Conservation (phyloP, 2,329 filamentous ascomycete species). For the Pseudocercospora crystallina region DNA sequence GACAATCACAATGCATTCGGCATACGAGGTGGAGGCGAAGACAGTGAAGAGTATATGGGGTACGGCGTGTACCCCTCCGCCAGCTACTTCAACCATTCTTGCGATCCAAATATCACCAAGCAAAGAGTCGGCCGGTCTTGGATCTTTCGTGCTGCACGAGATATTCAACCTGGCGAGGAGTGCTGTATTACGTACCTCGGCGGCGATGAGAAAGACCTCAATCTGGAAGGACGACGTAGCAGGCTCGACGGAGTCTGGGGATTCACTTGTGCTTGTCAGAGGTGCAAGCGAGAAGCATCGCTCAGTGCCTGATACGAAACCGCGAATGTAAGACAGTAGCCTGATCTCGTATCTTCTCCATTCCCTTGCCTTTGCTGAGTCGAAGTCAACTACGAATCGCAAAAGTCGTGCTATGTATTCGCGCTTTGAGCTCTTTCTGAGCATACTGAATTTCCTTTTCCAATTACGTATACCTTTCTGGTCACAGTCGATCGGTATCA, state of each 20-base stretch:
- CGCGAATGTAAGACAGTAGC: too few species aligned
- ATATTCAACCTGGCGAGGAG: slow-evolving; percentile 42
- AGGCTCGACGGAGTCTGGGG: slow-evolving; percentile 45
- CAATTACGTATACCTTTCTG: too few species aligned
- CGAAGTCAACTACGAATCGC: too few species aligned
- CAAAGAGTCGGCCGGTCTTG: slow-evolving; percentile 41
- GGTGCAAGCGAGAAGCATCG: slow-evolving; percentile 32
- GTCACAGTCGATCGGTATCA: too few species aligned
- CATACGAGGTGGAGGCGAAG: slow-evolving; percentile 41
- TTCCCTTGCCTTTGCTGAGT: too few species aligned
- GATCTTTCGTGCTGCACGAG: slow-evolving; percentile 40
- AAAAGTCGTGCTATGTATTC: too few species aligned
- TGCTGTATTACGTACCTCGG: slow-evolving; percentile 51
- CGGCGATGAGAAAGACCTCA: slow-evolving; percentile 46
- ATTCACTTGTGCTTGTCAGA: slow-evolving; percentile 46
- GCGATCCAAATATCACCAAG: slow-evolving; percentile 46
- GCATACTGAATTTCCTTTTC: too few species aligned
- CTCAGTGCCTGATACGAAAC: too few species aligned
- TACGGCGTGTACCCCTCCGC: slow-evolving; percentile 49
- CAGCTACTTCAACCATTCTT: slow-evolving; percentile 52
- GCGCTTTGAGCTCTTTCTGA: too few species aligned
- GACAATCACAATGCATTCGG: slow-evolving; percentile 51
- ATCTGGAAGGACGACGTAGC: slow-evolving; percentile 37
- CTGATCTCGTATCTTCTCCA: too few species aligned
- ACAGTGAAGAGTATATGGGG: slow-evolving; percentile 50